phyloP scores from a whole-genome alignment of 75 land plant species.

The Isoetes taiwanensis region DNA sequence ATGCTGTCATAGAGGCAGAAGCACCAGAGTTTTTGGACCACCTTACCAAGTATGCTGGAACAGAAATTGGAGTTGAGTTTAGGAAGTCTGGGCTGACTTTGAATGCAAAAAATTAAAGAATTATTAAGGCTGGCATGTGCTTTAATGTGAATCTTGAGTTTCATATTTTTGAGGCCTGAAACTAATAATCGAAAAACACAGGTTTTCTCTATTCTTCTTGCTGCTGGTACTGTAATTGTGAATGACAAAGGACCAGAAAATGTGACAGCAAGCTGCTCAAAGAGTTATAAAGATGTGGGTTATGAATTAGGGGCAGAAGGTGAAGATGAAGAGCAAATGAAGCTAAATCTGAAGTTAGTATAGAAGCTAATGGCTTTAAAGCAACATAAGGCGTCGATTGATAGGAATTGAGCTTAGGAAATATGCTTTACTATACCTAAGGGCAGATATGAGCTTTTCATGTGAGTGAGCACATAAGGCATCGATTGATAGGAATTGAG shows the following conservation, averaged over 20 bases:
- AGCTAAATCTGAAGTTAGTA: not conserved
- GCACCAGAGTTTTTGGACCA: not conserved
- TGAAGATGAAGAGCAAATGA: slow-evolving; percentile 1
- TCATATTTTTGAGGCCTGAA: not conserved
- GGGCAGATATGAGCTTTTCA: not conserved
- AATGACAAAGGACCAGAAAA: not conserved
- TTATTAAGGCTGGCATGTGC: not conserved
- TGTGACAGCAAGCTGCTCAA: not conserved
- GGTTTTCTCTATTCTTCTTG: not conserved
- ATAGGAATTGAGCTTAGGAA: no score
- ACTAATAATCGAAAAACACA: not conserved
- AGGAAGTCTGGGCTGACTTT: slow-evolving; percentile 1
- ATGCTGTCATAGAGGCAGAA: not conserved
- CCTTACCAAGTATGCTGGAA: not conserved
- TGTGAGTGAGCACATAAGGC: not conserved
- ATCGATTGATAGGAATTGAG: not conserved
- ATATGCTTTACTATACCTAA: not conserved
- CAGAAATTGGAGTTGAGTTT: slow-evolving; percentile 1
- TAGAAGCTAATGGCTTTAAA: slow-evolving; percentile 20
- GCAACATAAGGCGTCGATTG: no score
- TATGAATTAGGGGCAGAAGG: not conserved
- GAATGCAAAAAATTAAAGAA: not conserved
- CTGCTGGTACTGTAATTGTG: not conserved
- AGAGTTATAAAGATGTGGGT: not conserved
- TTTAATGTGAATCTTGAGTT: slow-evolving; percentile 1